Percentiles rank a stretch among this genome's conserved stretches.
These are phyloP conservation scores for Sanghuangporus sanghuang DNA, from an alignment of 1,284 basidiomycete genomes.

Conservation along the genomic window DNA sequence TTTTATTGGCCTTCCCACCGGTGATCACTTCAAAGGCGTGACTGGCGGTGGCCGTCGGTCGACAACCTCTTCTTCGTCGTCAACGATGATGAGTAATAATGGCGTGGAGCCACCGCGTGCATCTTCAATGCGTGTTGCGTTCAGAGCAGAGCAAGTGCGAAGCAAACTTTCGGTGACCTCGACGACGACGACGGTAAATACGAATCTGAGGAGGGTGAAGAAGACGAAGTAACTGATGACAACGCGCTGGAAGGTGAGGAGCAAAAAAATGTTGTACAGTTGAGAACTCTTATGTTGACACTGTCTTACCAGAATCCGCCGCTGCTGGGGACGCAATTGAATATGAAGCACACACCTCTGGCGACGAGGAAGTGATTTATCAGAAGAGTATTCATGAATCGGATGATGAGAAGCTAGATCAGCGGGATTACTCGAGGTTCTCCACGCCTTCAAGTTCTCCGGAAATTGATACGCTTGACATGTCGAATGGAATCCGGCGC, in stretches of 20 bases:
- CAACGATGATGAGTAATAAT: conserved; percentile 3
- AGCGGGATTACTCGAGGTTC: background rate
- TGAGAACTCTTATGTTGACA: background rate
- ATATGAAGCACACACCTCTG: conserved; percentile 21
- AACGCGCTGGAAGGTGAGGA: conserved; percentile 3
- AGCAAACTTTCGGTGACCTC: too few species aligned
- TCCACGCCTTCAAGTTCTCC: conserved; percentile 12
- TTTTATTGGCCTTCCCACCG: background rate
- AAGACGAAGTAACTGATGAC: conserved; percentile 1
- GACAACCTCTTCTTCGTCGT: background rate
- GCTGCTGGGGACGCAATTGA: conserved; percentile 18
- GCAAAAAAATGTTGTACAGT: background rate
- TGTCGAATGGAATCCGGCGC: background rate
- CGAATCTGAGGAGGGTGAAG: conserved; percentile 4
- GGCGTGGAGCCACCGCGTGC: background rate
- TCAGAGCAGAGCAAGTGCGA: too few species aligned
- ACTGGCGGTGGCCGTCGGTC: background rate
- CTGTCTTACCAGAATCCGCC: conserved; percentile 14
- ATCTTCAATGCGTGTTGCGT: too few species aligned
- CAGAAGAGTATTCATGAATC: conserved; percentile 6
- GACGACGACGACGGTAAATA: conserved; percentile 30
- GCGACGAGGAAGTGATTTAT: conserved; percentile 16
- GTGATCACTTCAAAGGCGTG: background rate
- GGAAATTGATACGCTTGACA: conserved; percentile 12
- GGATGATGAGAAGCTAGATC: background rate